Base-by-base conservation (phyloP, 1,139 yeast species). In the Protomyces gravidus region DNA sequence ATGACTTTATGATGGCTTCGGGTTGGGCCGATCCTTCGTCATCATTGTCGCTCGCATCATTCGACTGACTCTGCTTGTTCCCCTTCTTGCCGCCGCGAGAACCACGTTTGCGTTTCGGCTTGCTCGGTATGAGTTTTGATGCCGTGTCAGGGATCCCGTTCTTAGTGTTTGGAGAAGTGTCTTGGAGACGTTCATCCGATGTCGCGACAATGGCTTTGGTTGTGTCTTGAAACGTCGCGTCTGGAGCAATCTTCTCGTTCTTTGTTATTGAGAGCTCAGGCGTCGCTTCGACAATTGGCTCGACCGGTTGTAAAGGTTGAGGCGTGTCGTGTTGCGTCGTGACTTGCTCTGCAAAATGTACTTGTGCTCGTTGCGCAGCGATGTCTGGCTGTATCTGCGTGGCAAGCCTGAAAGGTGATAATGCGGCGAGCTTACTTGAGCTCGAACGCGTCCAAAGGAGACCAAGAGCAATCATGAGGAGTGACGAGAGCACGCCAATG, bases 61-160 rank as follows among this genome's bases (percentile, higher is more conserved):
- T 40, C 9, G 25, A n/a, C 25, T 17, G 30, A 6, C 33, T 25
- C 19, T 27, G 19, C 2, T 27, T 46, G 9, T 47, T 45, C 9
- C 32, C 42, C 48, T 48, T 53, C 42, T 55, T 59, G 27, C 55
- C 56, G 17, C 59, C 55, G 17, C 55, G 32, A 5, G 50, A 30
- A 32, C 56, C 59, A n/a, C 62, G 59, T 32, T 55, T 59, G 15
- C 59, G 45, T 32, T 47, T 55, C 13, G 59, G 40, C 25, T 48
- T 55, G 11, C 15, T 27, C 11, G 52, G 45, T 9, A 28, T 13
- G 2, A 2, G 2, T n/a, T n/a, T n/a, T n/a, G n/a, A n/a, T n/a
- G n/a, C n/a, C 36, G 36, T 30, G 15, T 30, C 36, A 4, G n/a
- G 15, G 11, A 13, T 13, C 36, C n/a, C 36, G 7, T 30, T 5